Base-by-base conservation (phyloP, 352 stramenopile species). In the Thalassiosira pacifica region DNA sequence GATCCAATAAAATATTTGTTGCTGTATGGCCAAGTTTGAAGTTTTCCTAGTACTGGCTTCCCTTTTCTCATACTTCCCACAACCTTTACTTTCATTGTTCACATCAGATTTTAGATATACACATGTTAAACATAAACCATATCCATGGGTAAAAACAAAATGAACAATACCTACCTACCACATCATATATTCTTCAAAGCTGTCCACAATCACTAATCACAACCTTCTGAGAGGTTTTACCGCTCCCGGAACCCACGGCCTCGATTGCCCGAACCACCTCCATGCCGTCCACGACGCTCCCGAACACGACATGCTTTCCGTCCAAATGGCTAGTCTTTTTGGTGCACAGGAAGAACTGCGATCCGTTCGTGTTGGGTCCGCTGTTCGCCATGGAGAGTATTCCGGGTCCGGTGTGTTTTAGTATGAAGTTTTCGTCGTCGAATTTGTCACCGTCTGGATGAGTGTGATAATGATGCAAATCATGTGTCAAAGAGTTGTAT, bases 381-480 rank as follows among this genome's bases (percentile, higher is more conserved):
- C 87, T 80, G 71, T 93, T 94, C 32, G 91, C 85, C 88, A 95
- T 94, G 53, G 93, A 97, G 60, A 98, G 66, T 48, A 93, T 92
- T 79, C 91, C 91, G 32, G 87, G 71, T 73, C 91, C 91, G 63
- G 96, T 98, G 94, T 99, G 98, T 89, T 97, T 97, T 31, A 99
- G 93, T 64, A 96, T 76, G 87, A 99, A 99, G 93, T 98, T 99
- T 75, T 99, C 98, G 87, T 99, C 98, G 37, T 92, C 87, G 84
- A 99, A 99, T 91, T 98, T 98, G 82, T 95, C 93, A 79, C 97
- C 97, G 88, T 99, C 99, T 76, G 97, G 93, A 65, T 95, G 94
- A 80, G 53, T 78, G 29, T 63, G 72, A 76, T 79, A 59, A 79
- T 70, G 24, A 34, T 57, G 18, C 48, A 0, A 42, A 75, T n/a